Evolutionary conservation across 768 basidiomycete species (phyloP), one percentile per base, ranked within the genome.

Genomic region (Podaxis sp.): DNA sequence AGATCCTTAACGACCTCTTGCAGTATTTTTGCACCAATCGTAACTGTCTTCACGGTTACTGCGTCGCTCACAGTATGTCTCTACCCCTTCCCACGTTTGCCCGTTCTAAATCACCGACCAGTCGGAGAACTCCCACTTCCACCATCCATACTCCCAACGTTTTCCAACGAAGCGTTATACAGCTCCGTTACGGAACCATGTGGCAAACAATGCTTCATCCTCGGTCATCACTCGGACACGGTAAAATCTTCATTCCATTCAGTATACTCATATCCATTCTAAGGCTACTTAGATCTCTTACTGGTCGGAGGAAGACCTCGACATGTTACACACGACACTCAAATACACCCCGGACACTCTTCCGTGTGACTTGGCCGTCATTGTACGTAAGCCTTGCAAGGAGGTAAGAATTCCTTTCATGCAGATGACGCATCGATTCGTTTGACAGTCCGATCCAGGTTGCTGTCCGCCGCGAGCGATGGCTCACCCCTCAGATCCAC

Each of bases 1-100:
- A 70, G 30, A 64, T 65, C 53, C 56, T 85, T 4, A 60, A 70
- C n/a, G 73, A 68, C 13, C 66, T 80, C n/a, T 68, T 77, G 2
- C 68, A 74, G 2, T 65, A 77, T 0, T 87, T 87, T 63, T 88
- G 87, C 71, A 76, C 77, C 4, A 85, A 82, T 57, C 62, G 80
- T 24, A 84, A 78, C 57, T 88, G 87, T 61, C 30, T 82, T 0
- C 78, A 79, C 6, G 76, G 79, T 2, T 82, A 81, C 63, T 88
- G 87, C 66, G 67, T 71, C 46, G 74, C 76, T 2, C 87, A 88
- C 70, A 66, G 83, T 84, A 70, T 48, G 80, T 62, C 61, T 24
- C 38, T 13, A 19, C 57, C 17, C 38, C 57, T 28, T 38, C 22
- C 38, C 2, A 22, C 2, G 11, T 52, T 22, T 40, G 19, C 28